Conservation (phyloP, 257 asterid species). For the Plantago major region DNA sequence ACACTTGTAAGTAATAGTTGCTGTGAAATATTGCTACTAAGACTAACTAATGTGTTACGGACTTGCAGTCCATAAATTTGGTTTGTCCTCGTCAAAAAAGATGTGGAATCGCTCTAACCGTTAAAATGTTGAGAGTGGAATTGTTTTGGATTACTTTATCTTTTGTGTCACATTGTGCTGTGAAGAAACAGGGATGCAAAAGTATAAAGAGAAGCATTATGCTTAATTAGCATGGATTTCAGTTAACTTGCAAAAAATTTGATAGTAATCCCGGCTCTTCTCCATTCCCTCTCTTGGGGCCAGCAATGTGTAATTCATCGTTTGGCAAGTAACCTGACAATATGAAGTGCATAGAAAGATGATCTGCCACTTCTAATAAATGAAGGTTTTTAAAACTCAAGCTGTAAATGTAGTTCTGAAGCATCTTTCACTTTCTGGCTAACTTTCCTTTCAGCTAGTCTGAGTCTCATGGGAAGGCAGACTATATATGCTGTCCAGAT, state of each 20-base stretch:
- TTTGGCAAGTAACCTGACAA: too few relatives aligned
- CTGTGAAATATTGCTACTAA: neutral
- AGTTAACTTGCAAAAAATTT: too few relatives aligned
- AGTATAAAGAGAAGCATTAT: neutral
- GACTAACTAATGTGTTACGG: neutral
- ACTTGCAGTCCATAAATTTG: too few relatives aligned
- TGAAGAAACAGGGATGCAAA: neutral
- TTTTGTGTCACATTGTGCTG: neutral
- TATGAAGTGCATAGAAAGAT: too few relatives aligned
- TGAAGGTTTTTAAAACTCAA: too few relatives aligned
- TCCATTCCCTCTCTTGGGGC: too few relatives aligned
- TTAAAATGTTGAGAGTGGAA: neutral
- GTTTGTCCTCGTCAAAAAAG: too few relatives aligned
- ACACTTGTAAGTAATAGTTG: neutral
- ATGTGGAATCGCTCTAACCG: constrained; percentile 2
- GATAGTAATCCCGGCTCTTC: too few relatives aligned
- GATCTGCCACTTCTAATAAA: neutral
- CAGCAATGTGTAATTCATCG: too few relatives aligned
- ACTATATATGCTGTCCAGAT: neutral
- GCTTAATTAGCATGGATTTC: too few relatives aligned
- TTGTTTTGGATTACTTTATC: neutral
- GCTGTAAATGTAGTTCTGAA: too few relatives aligned
- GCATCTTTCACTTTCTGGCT: neutral
- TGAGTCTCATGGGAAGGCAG: neutral
- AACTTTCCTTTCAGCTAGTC: neutral